phyloP scores from a whole-genome alignment of 2,329 filamentous ascomycete genomes.

The Basipetospora chlamydospora region DNA sequence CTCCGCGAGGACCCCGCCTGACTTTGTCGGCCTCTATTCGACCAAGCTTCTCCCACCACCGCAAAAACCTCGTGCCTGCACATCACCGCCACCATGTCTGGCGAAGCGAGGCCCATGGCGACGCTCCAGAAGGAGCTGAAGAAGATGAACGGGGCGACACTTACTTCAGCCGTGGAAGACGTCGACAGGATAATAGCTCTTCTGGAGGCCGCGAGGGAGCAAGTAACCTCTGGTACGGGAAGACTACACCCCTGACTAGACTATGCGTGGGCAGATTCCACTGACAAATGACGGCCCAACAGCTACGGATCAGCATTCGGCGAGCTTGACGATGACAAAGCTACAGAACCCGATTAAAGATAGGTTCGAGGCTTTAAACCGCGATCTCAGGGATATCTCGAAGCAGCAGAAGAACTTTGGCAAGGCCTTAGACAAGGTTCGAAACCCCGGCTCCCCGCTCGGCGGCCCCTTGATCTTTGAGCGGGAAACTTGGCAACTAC shows the following conservation, averaged over 20 bases:
- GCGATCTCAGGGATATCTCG: constrained; percentile 70
- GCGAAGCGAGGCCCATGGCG: constrained; percentile 28
- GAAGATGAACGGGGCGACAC: constrained; percentile 52
- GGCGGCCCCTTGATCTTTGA: neutral
- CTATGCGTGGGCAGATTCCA: too few relatives aligned
- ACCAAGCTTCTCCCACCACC: too few relatives aligned
- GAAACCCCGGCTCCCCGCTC: constrained; percentile 7
- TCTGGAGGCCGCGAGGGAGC: constrained; percentile 57
- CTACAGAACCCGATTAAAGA: constrained; percentile 76
- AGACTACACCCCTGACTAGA: too few relatives aligned
- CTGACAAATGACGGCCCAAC: too few relatives aligned
- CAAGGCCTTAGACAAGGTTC: constrained; percentile 70
- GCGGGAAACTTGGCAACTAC: too few relatives aligned
- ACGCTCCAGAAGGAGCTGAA: constrained; percentile 59
- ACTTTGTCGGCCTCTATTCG: too few relatives aligned
- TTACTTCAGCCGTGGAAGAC: constrained; percentile 58
- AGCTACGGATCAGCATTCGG: constrained; percentile 50
- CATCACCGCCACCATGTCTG: constrained; percentile 5
- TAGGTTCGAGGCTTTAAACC: constrained; percentile 65
- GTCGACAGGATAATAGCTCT: constrained; percentile 72
- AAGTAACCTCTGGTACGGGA: constrained; percentile 60
- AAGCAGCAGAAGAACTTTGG: constrained; percentile 70
- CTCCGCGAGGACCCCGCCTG: too few relatives aligned
- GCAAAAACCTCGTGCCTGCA: too few relatives aligned
- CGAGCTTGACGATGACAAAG: constrained; percentile 63